Evolutionary conservation across 1,284 basidiomycete genomes (phyloP), one percentile per base, ranked within the genome.

Genomic region (Neonothopanus nambi): DNA sequence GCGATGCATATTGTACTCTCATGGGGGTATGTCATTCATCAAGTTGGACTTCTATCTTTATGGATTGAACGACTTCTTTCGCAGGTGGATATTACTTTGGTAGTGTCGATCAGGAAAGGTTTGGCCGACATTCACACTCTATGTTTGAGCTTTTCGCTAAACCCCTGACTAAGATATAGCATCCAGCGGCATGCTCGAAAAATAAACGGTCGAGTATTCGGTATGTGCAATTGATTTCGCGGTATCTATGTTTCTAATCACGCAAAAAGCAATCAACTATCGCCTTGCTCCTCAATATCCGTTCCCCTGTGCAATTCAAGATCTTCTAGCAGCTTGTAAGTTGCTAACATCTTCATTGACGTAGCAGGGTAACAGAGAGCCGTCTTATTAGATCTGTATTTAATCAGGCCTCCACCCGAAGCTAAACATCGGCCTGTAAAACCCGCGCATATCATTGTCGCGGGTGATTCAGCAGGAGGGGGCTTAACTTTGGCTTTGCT

Each of bases 401-500:
- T 75, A 49, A 77, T 73, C 52, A 81, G 80, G 79, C 77, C 80
- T 80, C 68, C 98, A 76, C 72, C 81, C 80, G 67, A 84, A 78
- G 70, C 82, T 69, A 58, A 81, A 33, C 95, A 98, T 70, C 72
- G 74, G 13, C 82, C 94, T 0, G 85, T 99, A 13, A 81, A 90
- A 52, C 95, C 96, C 0, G 80, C 79, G 1, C 85, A 89, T 58
- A 90, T 98, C 42, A 81, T 98, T 9, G 71, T 97, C 38, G 87
- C 88, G 0, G 97, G 97, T 1, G 95, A 97, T 70, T 96, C 93
- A 23, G 96, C 97, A 0, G 97, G 97, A 4, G 97, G 95, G 3
- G 95, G 94, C 0, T 74, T 98, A 12, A 81, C 84, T 0, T 73
- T 98, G 48, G 89, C 94, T 0, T 74, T 98, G 17, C 77, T 99